Conservation (phyloP, 345 rosid genomes). For the Populus simonii region DNA sequence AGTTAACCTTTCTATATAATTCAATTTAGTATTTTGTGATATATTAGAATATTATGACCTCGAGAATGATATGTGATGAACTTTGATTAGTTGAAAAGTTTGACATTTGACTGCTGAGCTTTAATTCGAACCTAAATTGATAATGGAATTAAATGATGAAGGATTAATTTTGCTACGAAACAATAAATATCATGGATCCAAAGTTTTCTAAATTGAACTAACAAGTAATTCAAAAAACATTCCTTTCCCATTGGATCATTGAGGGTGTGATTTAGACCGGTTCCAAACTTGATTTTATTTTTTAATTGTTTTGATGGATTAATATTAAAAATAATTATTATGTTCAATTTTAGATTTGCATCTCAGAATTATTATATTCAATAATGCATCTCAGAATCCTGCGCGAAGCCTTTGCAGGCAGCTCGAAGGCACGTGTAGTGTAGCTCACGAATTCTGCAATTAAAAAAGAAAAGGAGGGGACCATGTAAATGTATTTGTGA, state of each 20-base stretch:
- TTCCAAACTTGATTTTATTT: no score
- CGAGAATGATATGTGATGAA: background rate
- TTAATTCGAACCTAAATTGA: background rate
- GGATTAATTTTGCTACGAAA: rapidly evolving
- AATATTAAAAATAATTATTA: no score
- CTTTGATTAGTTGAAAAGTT: background rate
- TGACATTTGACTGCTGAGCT: background rate
- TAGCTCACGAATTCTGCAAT: background rate
- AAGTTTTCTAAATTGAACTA: no score
- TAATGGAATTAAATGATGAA: background rate
- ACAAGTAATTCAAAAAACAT: no score
- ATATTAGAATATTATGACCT: background rate
- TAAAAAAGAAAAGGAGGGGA: no score
- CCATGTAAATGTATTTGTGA: background rate
- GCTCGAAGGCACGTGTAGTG: background rate
- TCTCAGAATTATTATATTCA: no score
- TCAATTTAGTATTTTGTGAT: background rate
- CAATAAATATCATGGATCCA: background rate
- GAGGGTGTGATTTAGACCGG: no score
- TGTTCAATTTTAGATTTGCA: no score
- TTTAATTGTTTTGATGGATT: no score
- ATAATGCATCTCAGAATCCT: no score
- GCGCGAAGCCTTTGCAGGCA: background rate
- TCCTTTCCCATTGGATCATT: no score
- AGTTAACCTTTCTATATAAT: background rate